phyloP scores from a whole-genome alignment of 2,329 filamentous ascomycete species.

The Xylariaceae sp. region DNA sequence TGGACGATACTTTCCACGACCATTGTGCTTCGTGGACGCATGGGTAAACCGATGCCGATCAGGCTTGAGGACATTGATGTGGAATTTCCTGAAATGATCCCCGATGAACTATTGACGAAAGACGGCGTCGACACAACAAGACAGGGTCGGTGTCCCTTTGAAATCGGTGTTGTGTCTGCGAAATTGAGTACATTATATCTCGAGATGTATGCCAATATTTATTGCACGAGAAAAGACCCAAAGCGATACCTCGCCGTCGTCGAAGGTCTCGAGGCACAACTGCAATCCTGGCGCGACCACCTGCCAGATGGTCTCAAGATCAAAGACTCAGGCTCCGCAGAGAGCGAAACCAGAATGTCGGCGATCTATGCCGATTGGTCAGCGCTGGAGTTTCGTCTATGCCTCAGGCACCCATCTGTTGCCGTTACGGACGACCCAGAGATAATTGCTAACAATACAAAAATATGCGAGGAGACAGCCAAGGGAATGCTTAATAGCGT shows the following conservation, averaged over 20 bases:
- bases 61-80: constrained; percentile 73
- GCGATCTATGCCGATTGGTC: constrained; percentile 53
- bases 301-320: constrained; percentile 58
- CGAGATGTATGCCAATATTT: constrained; percentile 74
- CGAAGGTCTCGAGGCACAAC: constrained; percentile 60
- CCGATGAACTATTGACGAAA: constrained; percentile 67
- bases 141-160: constrained; percentile 60
- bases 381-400: constrained; percentile 55
- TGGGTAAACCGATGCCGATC: constrained; percentile 74
- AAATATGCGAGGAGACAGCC: constrained; percentile 63
- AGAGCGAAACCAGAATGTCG: constrained; percentile 43
- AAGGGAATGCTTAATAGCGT: constrained; percentile 60
- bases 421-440: constrained; percentile 51
- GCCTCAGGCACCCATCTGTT: constrained; percentile 59
- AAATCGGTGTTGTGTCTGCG: constrained; percentile 62
- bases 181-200: constrained; percentile 64
- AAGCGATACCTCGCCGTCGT: constrained; percentile 62
- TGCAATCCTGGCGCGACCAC: constrained; percentile 59
- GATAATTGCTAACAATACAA: constrained; percentile 58
- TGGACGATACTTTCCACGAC: constrained; percentile 67
- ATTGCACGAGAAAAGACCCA: constrained; percentile 61
- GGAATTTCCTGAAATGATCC: constrained; percentile 67
- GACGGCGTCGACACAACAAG: constrained; percentile 55
- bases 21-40: constrained; percentile 67
- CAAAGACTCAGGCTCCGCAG: constrained; percentile 38